These are phyloP conservation scores for Neurospora hispaniola DNA, from an alignment of 495 filamentous ascomycete species.

Conservation along the genomic window DNA sequence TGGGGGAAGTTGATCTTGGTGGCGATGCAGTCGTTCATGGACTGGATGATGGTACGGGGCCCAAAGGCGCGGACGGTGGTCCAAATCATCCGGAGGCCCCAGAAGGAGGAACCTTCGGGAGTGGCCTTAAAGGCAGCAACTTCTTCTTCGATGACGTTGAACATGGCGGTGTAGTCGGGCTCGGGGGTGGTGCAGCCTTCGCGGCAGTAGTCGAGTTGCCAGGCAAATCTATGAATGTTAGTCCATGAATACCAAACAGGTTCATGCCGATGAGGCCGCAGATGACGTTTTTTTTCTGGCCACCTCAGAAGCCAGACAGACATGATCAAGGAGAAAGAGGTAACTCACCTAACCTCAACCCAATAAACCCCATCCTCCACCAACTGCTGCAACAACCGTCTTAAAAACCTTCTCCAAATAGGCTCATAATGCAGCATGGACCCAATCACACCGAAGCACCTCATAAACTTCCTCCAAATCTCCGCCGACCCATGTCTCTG, in stretches of 20 bases:
- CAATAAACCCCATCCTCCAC: slow-evolving; percentile 70
- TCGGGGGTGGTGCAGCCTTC: slow-evolving; percentile 51
- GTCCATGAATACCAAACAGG: neutral
- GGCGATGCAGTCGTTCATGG: slow-evolving; percentile 76
- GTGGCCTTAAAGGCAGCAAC: slow-evolving; percentile 63
- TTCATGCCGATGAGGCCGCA: neutral
- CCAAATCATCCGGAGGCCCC: slow-evolving; percentile 86
- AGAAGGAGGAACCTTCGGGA: slow-evolving; percentile 57
- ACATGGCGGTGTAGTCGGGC: slow-evolving; percentile 51
- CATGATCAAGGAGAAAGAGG: neutral
- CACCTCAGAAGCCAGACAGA: neutral
- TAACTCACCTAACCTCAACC: slow-evolving; percentile 51
- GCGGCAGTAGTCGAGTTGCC: slow-evolving; percentile 49
- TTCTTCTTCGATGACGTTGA: slow-evolving; percentile 64
- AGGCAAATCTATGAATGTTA: slow-evolving; percentile 37
- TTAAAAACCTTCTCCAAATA: slow-evolving; percentile 69
- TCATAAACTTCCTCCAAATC: slow-evolving; percentile 69
- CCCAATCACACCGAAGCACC: slow-evolving; percentile 57
- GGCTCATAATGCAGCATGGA: slow-evolving; percentile 83
- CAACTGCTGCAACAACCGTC: slow-evolving; percentile 53
- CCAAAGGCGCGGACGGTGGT: slow-evolving; percentile 53
- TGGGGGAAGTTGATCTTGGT: slow-evolving; percentile 70
- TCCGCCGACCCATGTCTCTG: slow-evolving; percentile 72
- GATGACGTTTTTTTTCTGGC: neutral
- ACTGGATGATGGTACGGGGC: slow-evolving; percentile 55